Base-by-base conservation (phyloP, 1,284 basidiomycete genomes). In the Sanghuangporus weigelae region DNA sequence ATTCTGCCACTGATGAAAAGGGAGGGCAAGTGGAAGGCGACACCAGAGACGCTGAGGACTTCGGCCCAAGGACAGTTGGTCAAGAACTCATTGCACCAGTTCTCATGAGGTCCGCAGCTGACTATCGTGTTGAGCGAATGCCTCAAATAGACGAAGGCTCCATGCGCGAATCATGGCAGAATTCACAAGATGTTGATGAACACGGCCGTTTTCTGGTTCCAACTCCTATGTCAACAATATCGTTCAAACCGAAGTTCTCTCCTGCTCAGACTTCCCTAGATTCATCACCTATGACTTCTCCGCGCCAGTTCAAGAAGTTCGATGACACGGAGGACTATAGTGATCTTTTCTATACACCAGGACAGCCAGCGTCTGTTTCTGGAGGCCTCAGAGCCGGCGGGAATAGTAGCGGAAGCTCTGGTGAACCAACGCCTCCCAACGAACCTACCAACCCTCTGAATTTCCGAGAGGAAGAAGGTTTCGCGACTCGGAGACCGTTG, bases 271-370 rank as follows among this genome's bases (percentile, higher is more conserved):
- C 49, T 1, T 66, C 65, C 16, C 35, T 63, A 36, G 59, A 66
- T 11, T 66, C 65, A 8, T 66, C 65, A 12, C 65, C 65, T 8
- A 63, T 63, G 65, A 57, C 65, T 8, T 66, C 65, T 5, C 65
- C 65, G 16, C 62, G 65, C 14, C 60, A 58, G 39, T 48, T 65
- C 57, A 62, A 62, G 64, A 60, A 51, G 36, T 63, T 63, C 19
- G 65, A 63, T 51, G 61, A 66, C 16, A 57, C 50, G 40, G 65
- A 66, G 26, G 65, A 66, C 36, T 63, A 60, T 46, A 60, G 60
- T 44, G 65, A 66, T 31, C 61, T 66, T 19, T 66, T 66, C 57
- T 66, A 66, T 46, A 54, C 58, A 51, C 65, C 65, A 6, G 67
- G 62, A 31, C 54, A 64, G 49, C 63, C 26, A 38, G 26, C 48